These are phyloP conservation scores for Inonotus obliquus DNA, from an alignment of 1,284 basidiomycete species.

Conservation along the genomic window DNA sequence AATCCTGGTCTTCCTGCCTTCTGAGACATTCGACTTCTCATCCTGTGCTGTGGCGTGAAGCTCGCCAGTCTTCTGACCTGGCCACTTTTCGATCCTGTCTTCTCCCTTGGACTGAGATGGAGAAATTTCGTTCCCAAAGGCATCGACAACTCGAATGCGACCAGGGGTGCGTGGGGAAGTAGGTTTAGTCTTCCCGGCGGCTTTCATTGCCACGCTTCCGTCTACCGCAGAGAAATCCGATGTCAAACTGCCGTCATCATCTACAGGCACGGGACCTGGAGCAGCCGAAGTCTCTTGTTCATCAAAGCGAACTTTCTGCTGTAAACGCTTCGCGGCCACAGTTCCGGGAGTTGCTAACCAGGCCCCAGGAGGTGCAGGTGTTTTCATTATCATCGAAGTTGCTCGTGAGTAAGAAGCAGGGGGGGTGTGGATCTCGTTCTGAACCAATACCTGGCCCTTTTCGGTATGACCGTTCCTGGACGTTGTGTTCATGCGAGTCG, in stretches of 20 bases:
- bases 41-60: slow-evolving; percentile 9
- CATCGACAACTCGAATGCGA: slow-evolving; percentile 54
- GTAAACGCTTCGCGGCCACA: slow-evolving; percentile 37
- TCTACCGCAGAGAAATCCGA: slow-evolving; percentile 6
- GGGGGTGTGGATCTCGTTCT: slow-evolving; percentile 29
- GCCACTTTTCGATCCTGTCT: slow-evolving; percentile 19
- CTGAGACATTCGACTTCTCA: slow-evolving; percentile 15
- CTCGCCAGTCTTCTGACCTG: slow-evolving; percentile 7
- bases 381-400: slow-evolving; percentile 42
- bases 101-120: slow-evolving; percentile 13
- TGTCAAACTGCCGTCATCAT: not conserved
- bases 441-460: slow-evolving; percentile 30
- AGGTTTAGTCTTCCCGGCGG: not conserved
- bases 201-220: slow-evolving; percentile 12
- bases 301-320: slow-evolving; percentile 65
- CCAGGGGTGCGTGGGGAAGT: slow-evolving; percentile 27
- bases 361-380: slow-evolving; percentile 67
- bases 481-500: not conserved
- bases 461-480: not conserved
- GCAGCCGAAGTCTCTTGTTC: slow-evolving; percentile 22
- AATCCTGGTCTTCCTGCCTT: slow-evolving; percentile 38
- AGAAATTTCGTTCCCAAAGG: slow-evolving; percentile 37
- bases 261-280: not conserved
- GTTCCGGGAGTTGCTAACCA: slow-evolving; percentile 58
- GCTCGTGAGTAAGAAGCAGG: slow-evolving; percentile 24